Conservation (phyloP, 2,329 filamentous ascomycete genomes). For the Fusarium tricinctum region DNA sequence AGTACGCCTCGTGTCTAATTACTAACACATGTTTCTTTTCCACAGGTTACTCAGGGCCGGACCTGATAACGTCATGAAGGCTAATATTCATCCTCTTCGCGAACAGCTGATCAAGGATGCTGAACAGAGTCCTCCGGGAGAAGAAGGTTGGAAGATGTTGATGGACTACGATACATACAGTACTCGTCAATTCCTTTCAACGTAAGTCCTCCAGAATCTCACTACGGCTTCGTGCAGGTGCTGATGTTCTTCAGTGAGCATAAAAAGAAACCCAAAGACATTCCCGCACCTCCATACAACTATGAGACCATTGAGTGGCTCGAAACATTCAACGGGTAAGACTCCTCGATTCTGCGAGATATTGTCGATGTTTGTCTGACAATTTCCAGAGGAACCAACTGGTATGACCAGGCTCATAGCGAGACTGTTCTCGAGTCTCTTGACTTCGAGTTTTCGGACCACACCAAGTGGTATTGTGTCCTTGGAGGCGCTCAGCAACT, state of each 20-base stretch:
- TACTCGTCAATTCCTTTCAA: slow-evolving; percentile 38
- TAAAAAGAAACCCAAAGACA: background rate
- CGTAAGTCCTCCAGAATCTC: slow-evolving; percentile 24
- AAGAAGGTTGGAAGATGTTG: slow-evolving; percentile 16
- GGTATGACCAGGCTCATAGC: slow-evolving; percentile 43
- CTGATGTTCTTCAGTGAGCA: background rate
- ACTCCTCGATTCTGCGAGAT: rapidly evolving
- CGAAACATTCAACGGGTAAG: slow-evolving; percentile 41
- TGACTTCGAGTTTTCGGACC: slow-evolving; percentile 24
- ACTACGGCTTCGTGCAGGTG: too few species aligned
- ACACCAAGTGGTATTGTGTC: slow-evolving; percentile 35
- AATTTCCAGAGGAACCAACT: slow-evolving; percentile 27
- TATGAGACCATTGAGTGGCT: slow-evolving; percentile 46
- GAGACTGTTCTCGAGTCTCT: slow-evolving; percentile 42
- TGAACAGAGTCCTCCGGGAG: background rate
- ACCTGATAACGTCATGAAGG: slow-evolving; percentile 9
- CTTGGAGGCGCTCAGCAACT: slow-evolving; percentile 36
- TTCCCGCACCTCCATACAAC: slow-evolving; percentile 4
- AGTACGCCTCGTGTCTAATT: too few species aligned
- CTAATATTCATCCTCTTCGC: slow-evolving; percentile 17
- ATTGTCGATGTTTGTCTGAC: background rate
- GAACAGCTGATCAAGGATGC: background rate
- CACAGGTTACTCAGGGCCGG: background rate
- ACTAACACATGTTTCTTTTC: background rate
- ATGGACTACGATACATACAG: slow-evolving; percentile 40